A percentile compares a stretch with the other conserved stretches of the same genome.
Conservation (phyloP, 1,284 basidiomycete species). For the Sphaerobolus stellatus region DNA sequence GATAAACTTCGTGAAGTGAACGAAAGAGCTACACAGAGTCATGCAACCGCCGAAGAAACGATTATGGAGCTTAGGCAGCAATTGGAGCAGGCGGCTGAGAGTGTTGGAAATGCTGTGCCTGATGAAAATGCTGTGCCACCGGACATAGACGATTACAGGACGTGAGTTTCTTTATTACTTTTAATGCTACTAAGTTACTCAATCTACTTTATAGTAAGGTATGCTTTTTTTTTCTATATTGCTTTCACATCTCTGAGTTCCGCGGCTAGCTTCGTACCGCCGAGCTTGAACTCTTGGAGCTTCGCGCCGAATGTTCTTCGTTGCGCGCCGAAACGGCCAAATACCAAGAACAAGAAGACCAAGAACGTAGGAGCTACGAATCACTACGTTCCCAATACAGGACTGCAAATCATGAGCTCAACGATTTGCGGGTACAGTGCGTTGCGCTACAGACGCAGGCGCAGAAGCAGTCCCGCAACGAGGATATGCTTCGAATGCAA, state of each 20-base stretch:
- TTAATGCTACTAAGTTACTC: not conserved
- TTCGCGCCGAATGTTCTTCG: constrained; percentile 7
- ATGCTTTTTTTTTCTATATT: not conserved
- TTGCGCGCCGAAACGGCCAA: constrained; percentile 4
- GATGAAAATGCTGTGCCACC: not conserved
- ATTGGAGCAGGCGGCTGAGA: constrained; percentile 10
- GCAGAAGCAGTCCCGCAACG: not conserved
- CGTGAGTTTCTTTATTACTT: not conserved
- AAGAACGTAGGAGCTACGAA: too few species aligned
- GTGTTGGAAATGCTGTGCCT: too few species aligned
- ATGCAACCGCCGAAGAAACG: constrained; percentile 2
- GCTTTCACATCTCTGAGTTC: not conserved
- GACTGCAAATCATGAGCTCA: not conserved
- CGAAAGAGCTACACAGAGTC: too few species aligned
- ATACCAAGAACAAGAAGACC: constrained; percentile 3
- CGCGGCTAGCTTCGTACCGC: constrained; percentile 3
- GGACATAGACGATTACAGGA: constrained; percentile 6
- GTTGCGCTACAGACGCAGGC: not conserved
- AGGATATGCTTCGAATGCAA: not conserved
- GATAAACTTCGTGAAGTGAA: constrained; percentile 12
- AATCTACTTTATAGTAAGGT: not conserved
- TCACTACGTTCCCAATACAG: too few species aligned
- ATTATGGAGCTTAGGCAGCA: constrained; percentile 1
- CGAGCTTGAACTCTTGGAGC: constrained; percentile 2
- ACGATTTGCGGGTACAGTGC: constrained; percentile 3